Evolutionary conservation across 129 eudicot genomes (phyloP).

Genomic region (Cynara cardunculus): DNA sequence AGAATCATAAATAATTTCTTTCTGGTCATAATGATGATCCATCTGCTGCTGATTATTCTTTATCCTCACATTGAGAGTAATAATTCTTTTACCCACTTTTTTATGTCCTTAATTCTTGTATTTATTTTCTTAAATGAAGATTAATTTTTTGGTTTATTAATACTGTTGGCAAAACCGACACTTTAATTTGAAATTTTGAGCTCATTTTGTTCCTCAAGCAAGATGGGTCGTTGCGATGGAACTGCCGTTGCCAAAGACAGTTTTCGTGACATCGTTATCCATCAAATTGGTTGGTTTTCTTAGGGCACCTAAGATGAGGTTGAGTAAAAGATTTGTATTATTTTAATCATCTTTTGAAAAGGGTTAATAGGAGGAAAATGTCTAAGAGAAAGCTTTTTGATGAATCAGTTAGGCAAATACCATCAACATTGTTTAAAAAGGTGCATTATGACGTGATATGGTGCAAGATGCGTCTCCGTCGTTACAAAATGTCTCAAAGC

Average conservation of each 20-base stretch:
- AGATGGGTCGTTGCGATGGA: neutral
- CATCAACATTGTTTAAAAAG: no score
- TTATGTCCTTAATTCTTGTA: slow-evolving; percentile 24
- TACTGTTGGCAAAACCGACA: neutral
- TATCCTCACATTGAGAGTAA: slow-evolving; percentile 32
- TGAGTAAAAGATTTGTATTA: neutral
- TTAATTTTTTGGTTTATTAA: neutral
- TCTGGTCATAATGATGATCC: slow-evolving; percentile 30
- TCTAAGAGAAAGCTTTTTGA: no score
- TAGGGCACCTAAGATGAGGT: neutral
- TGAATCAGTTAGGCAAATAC: no score
- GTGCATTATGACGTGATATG: no score
- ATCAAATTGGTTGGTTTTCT: neutral
- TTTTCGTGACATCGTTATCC: neutral
- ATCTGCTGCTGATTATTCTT: slow-evolving; percentile 35
- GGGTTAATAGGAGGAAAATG: neutral
- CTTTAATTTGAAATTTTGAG: neutral
- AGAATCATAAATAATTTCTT: slow-evolving; percentile 29
- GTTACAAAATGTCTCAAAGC: no score
- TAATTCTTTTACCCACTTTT: slow-evolving; percentile 1
- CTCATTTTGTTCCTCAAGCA: neutral
- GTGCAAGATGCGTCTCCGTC: no score
- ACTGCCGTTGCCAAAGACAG: neutral
- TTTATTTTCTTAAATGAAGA: neutral
- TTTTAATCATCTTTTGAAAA: neutral